phyloP scores from a whole-genome alignment of 352 stramenopile genomes.

The Globisporangium canariense region DNA sequence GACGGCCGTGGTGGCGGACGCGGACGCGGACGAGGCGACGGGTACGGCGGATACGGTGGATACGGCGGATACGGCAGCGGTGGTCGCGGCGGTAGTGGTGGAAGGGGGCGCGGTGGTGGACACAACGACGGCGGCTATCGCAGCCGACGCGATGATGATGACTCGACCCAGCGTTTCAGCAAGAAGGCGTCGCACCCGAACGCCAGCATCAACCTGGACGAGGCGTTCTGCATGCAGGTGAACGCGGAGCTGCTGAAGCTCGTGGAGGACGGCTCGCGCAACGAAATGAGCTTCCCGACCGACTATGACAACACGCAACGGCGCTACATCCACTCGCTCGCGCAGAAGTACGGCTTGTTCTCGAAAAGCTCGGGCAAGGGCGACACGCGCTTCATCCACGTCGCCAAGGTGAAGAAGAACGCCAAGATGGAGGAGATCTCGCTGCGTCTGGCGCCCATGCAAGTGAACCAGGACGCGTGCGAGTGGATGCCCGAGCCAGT shows the following conservation, averaged over 20 bases:
- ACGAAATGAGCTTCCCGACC: constrained; percentile 65
- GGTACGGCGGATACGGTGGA: constrained; percentile 1
- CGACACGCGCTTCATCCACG: constrained; percentile 65
- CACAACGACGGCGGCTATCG: not conserved
- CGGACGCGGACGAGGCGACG: not conserved
- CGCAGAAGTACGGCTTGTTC: constrained; percentile 78
- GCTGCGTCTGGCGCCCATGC: constrained; percentile 37
- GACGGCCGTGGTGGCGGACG: constrained; percentile 11
- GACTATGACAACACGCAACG: constrained; percentile 76
- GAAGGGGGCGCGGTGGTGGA: not conserved
- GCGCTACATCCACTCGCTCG: constrained; percentile 76
- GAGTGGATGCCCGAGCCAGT: constrained; percentile 45
- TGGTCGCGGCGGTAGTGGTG: not conserved
- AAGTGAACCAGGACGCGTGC: constrained; percentile 27
- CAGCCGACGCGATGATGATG: constrained; percentile 7
- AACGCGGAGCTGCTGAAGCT: constrained; percentile 57
- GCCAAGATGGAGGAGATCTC: constrained; percentile 72
- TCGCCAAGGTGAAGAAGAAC: constrained; percentile 83
- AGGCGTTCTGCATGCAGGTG: constrained; percentile 71
- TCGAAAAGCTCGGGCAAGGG: constrained; percentile 79
- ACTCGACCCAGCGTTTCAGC: constrained; percentile 6
- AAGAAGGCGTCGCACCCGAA: constrained; percentile 11
- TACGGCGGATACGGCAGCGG: not conserved
- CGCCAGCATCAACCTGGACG: constrained; percentile 43
- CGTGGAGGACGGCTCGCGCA: constrained; percentile 48